Percentiles rank a stretch among this genome's conserved stretches.
These are phyloP conservation scores for Neurospora tetrasperma DNA, from an alignment of 495 filamentous ascomycete genomes.

Conservation along the genomic window DNA sequence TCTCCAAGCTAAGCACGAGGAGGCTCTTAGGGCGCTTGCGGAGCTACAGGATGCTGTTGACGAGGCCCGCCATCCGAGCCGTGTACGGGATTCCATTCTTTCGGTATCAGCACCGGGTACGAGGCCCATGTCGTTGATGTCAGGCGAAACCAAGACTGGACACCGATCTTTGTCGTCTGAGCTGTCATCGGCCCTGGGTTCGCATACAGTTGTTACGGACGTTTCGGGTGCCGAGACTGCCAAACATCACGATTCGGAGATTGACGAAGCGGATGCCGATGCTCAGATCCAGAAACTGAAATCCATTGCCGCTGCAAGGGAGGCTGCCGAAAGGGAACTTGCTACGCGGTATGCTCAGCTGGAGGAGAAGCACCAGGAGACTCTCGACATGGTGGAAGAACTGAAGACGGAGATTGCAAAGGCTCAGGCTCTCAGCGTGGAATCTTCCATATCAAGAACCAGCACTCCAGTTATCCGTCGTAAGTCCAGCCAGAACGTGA, in stretches of 20 bases:
- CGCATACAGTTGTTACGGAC: slow-evolving; percentile 53
- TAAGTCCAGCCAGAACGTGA: slow-evolving; percentile 86
- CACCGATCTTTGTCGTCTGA: slow-evolving; percentile 91
- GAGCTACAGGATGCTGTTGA: slow-evolving; percentile 79
- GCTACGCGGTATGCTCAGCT: slow-evolving; percentile 70
- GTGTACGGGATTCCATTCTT: slow-evolving; percentile 39
- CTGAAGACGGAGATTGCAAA: slow-evolving; percentile 78
- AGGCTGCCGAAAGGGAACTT: slow-evolving; percentile 59
- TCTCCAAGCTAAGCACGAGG: slow-evolving; percentile 82
- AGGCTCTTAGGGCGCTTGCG: slow-evolving; percentile 70
- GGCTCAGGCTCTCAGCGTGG: slow-evolving; percentile 46
- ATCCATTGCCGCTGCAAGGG: slow-evolving; percentile 61
- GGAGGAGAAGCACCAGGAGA: slow-evolving; percentile 69
- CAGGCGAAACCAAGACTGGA: slow-evolving; percentile 64
- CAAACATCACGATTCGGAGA: slow-evolving; percentile 17
- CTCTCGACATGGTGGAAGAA: slow-evolving; percentile 76
- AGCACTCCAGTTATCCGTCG: slow-evolving; percentile 69
- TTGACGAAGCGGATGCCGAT: slow-evolving; percentile 28
- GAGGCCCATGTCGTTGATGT: slow-evolving; percentile 86
- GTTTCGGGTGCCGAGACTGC: slow-evolving; percentile 44
- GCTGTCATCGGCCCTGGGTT: slow-evolving; percentile 86
- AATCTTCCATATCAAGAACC: slow-evolving; percentile 52
- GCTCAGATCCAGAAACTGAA: slow-evolving; percentile 63
- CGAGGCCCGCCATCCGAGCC: slow-evolving; percentile 59
- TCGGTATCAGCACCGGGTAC: slow-evolving; percentile 50